Evolutionary conservation across 2,329 filamentous ascomycete species (phyloP).

Genomic region (Mycosphaerelloides madeirae): DNA sequence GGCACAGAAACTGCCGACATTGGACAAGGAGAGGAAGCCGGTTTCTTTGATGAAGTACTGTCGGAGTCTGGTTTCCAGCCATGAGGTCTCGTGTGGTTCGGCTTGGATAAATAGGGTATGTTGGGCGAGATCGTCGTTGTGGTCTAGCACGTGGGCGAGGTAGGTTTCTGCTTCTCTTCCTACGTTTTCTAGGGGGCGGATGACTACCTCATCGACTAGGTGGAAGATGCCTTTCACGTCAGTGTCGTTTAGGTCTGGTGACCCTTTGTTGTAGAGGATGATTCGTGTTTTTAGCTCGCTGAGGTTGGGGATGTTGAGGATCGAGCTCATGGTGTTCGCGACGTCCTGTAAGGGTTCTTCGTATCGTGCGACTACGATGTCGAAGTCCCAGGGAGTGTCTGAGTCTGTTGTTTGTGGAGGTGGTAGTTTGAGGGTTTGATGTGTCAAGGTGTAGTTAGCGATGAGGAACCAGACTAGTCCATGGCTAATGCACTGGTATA

Average conservation of each 20-base stretch:
- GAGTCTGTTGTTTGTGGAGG: neutral
- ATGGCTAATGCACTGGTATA: too few relatives aligned
- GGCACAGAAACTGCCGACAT: constrained; percentile 6
- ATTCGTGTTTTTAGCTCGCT: constrained; percentile 4
- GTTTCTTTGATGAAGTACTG: constrained; percentile 16
- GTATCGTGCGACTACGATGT: constrained; percentile 15
- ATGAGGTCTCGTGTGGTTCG: constrained; percentile 37
- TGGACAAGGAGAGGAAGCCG: constrained; percentile 19
- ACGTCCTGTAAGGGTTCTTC: constrained; percentile 11
- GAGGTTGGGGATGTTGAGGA: constrained; percentile 5
- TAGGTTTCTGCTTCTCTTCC: constrained; percentile 46
- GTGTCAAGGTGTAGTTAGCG: too few relatives aligned
- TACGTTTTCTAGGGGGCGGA: constrained; percentile 34
- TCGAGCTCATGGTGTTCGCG: constrained; percentile 4
- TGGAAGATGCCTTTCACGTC: constrained; percentile 3
- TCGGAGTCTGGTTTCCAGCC: constrained; percentile 33
- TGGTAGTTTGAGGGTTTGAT: neutral
- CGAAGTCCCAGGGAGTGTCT: neutral
- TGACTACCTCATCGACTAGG: constrained; percentile 12
- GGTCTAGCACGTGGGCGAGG: constrained; percentile 42
- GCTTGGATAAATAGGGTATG: constrained; percentile 50
- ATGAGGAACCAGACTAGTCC: too few relatives aligned
- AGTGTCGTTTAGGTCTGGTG: neutral
- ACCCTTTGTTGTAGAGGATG: constrained; percentile 15
- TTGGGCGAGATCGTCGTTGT: constrained; percentile 40